These are phyloP conservation scores for Cochliopodium minus DNA, from an alignment of 208 protist genomes.

Conservation along the genomic window DNA sequence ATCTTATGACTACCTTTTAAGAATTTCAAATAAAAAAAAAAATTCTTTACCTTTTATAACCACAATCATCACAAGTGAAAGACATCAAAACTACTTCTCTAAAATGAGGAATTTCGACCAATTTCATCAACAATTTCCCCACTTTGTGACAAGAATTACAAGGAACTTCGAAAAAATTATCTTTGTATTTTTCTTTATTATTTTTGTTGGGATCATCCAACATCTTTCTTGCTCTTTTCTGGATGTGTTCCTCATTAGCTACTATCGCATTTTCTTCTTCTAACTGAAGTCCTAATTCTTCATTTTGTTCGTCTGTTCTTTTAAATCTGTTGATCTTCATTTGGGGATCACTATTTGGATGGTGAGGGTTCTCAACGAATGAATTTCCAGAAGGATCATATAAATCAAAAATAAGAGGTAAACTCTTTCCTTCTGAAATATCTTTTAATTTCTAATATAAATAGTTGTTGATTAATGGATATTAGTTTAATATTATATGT, in stretches of 20 bases:
- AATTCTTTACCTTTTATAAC: no score
- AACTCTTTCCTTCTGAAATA: not conserved
- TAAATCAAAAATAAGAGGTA: slow-evolving; percentile 24
- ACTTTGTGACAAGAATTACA: slow-evolving; percentile 49
- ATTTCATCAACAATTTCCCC: slow-evolving; percentile 51
- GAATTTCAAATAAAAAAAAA: no score
- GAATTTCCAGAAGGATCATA: slow-evolving; percentile 34
- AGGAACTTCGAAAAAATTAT: slow-evolving; percentile 29
- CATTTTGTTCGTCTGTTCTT: slow-evolving; percentile 13
- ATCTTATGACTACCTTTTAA: no score
- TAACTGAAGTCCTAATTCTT: not conserved
- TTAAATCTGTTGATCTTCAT: slow-evolving; percentile 3
- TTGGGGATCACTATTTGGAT: slow-evolving; percentile 2
- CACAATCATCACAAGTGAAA: slow-evolving; percentile 69
- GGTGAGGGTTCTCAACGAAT: slow-evolving; percentile 16
- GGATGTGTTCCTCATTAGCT: not conserved
- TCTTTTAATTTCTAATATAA: not conserved
- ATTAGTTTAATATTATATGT: no score
- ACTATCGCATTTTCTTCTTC: not conserved
- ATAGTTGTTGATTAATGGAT: not conserved
- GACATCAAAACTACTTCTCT: slow-evolving; percentile 78
- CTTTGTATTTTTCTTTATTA: not conserved
- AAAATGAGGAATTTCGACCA: slow-evolving; percentile 74
- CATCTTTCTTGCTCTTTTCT: not conserved
- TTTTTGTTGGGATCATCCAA: not conserved